Base-by-base conservation (phyloP, 2,329 filamentous ascomycete species). In the Arthrobotrys iridis region DNA sequence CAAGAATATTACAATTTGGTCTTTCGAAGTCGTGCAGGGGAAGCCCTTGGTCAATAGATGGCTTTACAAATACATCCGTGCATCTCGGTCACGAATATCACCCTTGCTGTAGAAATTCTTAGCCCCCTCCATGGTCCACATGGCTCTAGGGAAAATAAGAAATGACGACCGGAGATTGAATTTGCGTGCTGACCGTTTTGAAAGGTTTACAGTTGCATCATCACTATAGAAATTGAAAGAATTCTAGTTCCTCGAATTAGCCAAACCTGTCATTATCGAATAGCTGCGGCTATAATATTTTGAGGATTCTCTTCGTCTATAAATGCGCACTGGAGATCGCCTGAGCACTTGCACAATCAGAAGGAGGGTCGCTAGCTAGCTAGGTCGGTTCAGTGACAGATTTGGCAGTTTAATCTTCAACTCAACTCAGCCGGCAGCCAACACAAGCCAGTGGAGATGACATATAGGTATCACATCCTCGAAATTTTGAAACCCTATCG, bases 401-500 rank as follows among this genome's bases (percentile, higher is more conserved):
- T 68, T 13, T 68, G 41, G 64, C 30, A 50, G 28, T 41, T 68
- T 55, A 41, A 48, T 60, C 43, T 10, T 30, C 33, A 35, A 13
- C 20, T 41, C 33, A 33, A 40, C 28, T 30, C 10, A 15, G 45
- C 40, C 60, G 22, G 40, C 30, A 59, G 26, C 64, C 20, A 57
- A 59, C 60, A 64, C 45, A 50, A 48, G 30, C 30, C 28, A 35
- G 18, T 22, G 6, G n/a, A 52, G 50, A n/a, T 28, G 10, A 18
- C 6, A 24, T 24, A 45, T 66, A 57, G n/a, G n/a, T 66, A 66
- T 57, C 62, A 45, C 37, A 57, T 37, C 50, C 22, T 55, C 30
- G 11, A 7, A 55, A 15, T 15, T 46, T 66, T 20, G 20, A 15
- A 30, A 52, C 24, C n/a, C 24, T 18, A 30, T 43, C 37, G 62